Base-by-base conservation (phyloP, 2,329 filamentous ascomycete species). In the Plectosphaerella plurivora region DNA sequence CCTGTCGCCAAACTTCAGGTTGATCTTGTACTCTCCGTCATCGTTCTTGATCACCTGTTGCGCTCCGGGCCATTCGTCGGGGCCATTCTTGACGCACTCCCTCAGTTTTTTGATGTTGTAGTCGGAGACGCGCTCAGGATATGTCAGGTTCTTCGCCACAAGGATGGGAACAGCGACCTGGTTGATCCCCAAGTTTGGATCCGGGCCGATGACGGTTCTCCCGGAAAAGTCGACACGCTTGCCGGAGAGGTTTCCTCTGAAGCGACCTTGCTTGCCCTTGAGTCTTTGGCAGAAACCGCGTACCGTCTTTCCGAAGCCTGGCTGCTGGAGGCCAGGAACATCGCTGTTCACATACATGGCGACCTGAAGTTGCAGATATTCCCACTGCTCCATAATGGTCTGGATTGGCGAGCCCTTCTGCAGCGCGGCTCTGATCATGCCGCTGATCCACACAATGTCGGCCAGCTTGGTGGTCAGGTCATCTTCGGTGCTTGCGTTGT, bases 171-270 rank as follows among this genome's bases (percentile, higher is more conserved):
- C 87, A 5, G 93, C 93, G 36, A 99, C 94, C 69, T 99, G 86
- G 60, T 97, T 91, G 57, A 99, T 91, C 16, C 88, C 86, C 47
- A 99, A 70, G 62, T 99, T 99, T 3, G 94, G 94, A 69, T 99
- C 94, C 0, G 94, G 94, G 1, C 92, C 96, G 69, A 99, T 99
- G 69, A 99, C 94, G 1, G 94, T 99, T 68, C 94, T 86, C 16
- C 91, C 94, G 11, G 94, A 99, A 70, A 97, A 99, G 67, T 99
- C 93, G 51, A 99, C 94, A 80, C 94, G 93, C 72, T 99, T 99
- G 66, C 94, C 94, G 0, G 93, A 97, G 54, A 99, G 71, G 63
- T 99, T 99, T 53, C 95, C 94, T 73, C 94, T 87, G 71, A 99
- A 99, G 51, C 94, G 89, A 51, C 94, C 94, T 65, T 97, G 93